Base-by-base conservation (phyloP, 1,139 yeast species). In the Debaryomyces nepalensis region DNA sequence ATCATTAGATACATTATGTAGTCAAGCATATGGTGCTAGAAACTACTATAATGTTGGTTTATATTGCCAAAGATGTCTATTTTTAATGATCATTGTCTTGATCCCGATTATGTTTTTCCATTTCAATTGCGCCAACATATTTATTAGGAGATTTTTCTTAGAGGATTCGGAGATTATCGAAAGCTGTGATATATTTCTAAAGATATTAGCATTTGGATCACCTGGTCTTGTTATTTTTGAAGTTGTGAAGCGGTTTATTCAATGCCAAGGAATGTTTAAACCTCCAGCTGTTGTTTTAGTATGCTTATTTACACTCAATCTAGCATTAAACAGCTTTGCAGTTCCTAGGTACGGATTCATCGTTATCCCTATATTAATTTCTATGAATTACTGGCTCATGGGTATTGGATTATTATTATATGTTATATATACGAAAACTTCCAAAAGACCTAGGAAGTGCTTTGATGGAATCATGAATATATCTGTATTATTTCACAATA, bases 1-100 rank as follows among this genome's bases (percentile, higher is more conserved):
- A 0, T 66, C 75, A 0, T 54, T 72, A 29, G 77, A 72, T 45
- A 71, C 77, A 1, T 63, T 72, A 32, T 59, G 74, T 43, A 75
- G 77, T 2, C 77, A 72, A 48, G 76, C 76, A 8, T 71, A 68
- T 45, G 77, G 77, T 22, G 77, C 76, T 7, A 60, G 64, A 21
- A 66, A 65, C 44, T 66, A 61, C 48, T 63, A 64, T 32, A 51
- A 68, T 47, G 77, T 72, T n/a, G 77, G 77, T 3, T 52, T 65
- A 12, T 65, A 69, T 31, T 64, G 68, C 48, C 77, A 70, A 53
- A 63, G 71, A 44, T 70, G 77, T 54, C 55, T 66, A 10, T 62
- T 75, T 8, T 61, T 78, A 42, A 63, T 74, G 33, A 49, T 66
- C 37, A 54, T 60, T 18, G 59, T 68, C 10, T 68, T 70, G 71